These are phyloP conservation scores for Scutellaria baicalensis DNA, from an alignment of 257 asterid species.

Conservation along the genomic window DNA sequence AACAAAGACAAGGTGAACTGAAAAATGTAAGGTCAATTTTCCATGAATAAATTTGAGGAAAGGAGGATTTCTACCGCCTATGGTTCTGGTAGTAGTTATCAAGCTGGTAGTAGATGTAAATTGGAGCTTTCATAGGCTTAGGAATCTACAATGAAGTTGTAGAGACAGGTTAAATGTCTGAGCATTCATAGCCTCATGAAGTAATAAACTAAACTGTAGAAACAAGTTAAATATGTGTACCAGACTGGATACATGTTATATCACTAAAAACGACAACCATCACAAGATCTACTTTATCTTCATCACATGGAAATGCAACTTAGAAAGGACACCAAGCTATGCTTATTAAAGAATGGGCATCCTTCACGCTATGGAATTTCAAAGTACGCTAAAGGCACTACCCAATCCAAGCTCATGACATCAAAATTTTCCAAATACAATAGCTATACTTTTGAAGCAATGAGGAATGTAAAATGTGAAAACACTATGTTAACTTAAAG, in stretches of 20 bases:
- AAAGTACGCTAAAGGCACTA: not conserved
- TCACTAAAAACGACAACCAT: not conserved
- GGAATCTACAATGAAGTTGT: constrained; percentile 35
- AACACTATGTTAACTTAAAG: not conserved
- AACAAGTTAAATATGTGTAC: not conserved
- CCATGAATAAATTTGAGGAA: not conserved
- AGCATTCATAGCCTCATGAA: not conserved
- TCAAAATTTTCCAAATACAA: not conserved
- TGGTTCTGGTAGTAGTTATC: constrained; percentile 83
- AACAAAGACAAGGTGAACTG: not conserved
- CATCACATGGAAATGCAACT: not conserved
- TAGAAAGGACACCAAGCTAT: not conserved
- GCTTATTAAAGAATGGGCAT: not conserved
- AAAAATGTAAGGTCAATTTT: not conserved
- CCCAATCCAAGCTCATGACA: not conserved
- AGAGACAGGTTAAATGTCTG: not conserved
- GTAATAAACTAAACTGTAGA: not conserved
- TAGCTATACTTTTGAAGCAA: not conserved
- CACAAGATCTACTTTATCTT: not conserved
- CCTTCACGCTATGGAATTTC: not conserved
- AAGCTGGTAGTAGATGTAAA: constrained; percentile 68
- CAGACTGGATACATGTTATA: not conserved
- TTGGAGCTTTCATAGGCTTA: constrained; percentile 68
- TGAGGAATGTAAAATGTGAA: not conserved
- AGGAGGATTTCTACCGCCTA: constrained; percentile 41